Base-by-base conservation (phyloP, 1,284 basidiomycete genomes). In the Laetiporus sulphureus region DNA sequence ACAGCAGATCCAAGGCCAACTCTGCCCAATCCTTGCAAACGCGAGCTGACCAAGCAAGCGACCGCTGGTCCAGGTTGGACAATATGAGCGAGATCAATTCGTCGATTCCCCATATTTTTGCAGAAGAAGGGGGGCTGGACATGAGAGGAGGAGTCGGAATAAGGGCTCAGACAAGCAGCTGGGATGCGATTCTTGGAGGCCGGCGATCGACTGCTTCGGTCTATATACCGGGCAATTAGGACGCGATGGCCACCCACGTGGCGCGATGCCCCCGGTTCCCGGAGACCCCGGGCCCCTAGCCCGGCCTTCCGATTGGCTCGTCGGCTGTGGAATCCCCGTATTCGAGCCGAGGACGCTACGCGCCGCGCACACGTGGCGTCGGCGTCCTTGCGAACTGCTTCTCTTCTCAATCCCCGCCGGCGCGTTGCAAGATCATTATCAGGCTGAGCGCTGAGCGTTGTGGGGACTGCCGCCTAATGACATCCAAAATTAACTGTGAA, bases 11-110 rank as follows among this genome's bases (percentile, higher is more conserved):
- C 20, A 60, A 50, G 10, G 58, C 58, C 24, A 57, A 49, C 5
- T 59, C 56, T 3, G 55, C 48, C 60, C 60, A 62, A 21, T 43
- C 48, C 20, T 46, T 54, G 45, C 44, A 56, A 22, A 60, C 60
- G 22, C 52, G 46, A 5, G 56, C 57, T 1, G 52, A 46, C 7
- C 46, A 34, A 5, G 53, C 49, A 36, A 58, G 54, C 10, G 53
- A 52, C 24, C 40, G 48, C 16, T 50, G 41, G 42, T 62, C 57
- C 40, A 60, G 50, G 49, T 53, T 46, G 13, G 52, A 46, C 23
- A 62, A 52, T 34, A 59, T 54, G 37, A 58, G 45, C 15, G 44
- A 35, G 32, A 59, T 44, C 22, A 62, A 45, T 43, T 62, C 60
- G 44, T 50, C 42, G 35, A 60, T 59, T 38, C 46, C 43, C 23